Evolutionary conservation across 2,329 filamentous ascomycete species (phyloP), one percentile per base, ranked within the genome.

Genomic region (Madurella fahalii): DNA sequence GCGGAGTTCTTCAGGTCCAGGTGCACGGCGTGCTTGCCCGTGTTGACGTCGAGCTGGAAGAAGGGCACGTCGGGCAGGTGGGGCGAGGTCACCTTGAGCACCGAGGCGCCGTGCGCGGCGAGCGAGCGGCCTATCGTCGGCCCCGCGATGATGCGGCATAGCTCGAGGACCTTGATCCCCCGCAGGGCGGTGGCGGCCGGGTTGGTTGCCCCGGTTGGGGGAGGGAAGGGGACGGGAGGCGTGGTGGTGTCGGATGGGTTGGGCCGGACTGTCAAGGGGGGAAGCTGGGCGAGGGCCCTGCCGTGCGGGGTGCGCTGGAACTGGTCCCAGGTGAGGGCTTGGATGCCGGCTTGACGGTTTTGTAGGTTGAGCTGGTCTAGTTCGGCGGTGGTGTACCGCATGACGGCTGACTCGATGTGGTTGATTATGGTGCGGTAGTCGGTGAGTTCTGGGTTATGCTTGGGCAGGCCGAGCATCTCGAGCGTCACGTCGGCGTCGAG

Each of bases 81-180:
- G 0, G 84, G 80, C 8, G 82, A 83, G 2, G 86, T 90, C 44
- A 90, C 76, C 63, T 89, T 87, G 60, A 91, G 76, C 0, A 91
- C 86, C 50, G 85, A 80, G 8, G 87, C 87, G 2, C 88, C 88
- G 65, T 90, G 86, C 58, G 89, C 87, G n/a, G 84, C 86, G 0
- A 91, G 77, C 1, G 84, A 84, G 31, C 86, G 81, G 2, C 83
- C 83, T 60, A 90, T 84, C 4, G 84, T 82, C n/a, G 87, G 87
- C 0, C 86, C 87, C 3, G 87, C 87, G 59, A 91, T 89, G 63
- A 90, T 84, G 40, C 87, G 83, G 65, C 86, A 88, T 31, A 91
- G 72, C 65, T 92, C 88, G 5, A 91, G 77, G 5, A 91, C 86
- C 60, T 85, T 86, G 67, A 90, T 77, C 0, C 87, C 87, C 64